These are phyloP conservation scores for Cerrena zonata DNA, from an alignment of 1,284 basidiomycete species.

Conservation along the genomic window DNA sequence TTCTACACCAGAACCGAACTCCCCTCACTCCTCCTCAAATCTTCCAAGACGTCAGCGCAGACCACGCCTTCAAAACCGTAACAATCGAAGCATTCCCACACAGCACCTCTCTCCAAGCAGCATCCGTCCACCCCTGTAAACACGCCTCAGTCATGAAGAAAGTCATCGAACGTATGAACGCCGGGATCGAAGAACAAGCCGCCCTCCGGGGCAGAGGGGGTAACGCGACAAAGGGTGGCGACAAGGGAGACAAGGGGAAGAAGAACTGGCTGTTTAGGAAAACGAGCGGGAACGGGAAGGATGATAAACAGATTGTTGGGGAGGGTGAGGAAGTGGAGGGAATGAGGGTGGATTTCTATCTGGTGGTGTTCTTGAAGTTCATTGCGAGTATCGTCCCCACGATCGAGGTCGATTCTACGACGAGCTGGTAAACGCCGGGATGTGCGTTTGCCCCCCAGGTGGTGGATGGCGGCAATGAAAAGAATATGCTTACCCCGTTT, in stretches of 20 bases:
- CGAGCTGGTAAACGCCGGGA: slow-evolving; percentile 54
- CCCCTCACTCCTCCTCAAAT: slow-evolving; percentile 86
- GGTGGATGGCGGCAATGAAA: not conserved
- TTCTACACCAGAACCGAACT: slow-evolving; percentile 62
- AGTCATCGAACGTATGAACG: slow-evolving; percentile 97
- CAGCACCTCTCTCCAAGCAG: slow-evolving; percentile 75
- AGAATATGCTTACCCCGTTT: not conserved
- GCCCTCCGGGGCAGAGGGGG: slow-evolving; percentile 43
- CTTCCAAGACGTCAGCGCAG: slow-evolving; percentile 95
- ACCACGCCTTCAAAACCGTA: slow-evolving; percentile 97
- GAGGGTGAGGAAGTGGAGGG: slow-evolving; percentile 66
- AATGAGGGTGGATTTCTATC: slow-evolving; percentile 90
- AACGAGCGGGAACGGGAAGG: slow-evolving; percentile 58
- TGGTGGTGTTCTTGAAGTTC: slow-evolving; percentile 96
- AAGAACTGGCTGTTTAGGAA: slow-evolving; percentile 81
- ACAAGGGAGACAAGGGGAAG: slow-evolving; percentile 59
- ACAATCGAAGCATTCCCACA: slow-evolving; percentile 98
- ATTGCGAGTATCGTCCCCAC: slow-evolving; percentile 92
- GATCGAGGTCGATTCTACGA: slow-evolving; percentile 90
- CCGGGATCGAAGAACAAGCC: slow-evolving; percentile 72
- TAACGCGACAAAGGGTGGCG: slow-evolving; percentile 9
- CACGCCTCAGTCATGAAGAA: slow-evolving; percentile 99
- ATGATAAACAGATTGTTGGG: slow-evolving; percentile 35
- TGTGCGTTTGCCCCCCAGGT: not conserved
- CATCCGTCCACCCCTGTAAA: slow-evolving; percentile 96